Evolutionary conservation across 2,329 filamentous ascomycete species (phyloP).

Genomic region (Fusarium marasasianum): DNA sequence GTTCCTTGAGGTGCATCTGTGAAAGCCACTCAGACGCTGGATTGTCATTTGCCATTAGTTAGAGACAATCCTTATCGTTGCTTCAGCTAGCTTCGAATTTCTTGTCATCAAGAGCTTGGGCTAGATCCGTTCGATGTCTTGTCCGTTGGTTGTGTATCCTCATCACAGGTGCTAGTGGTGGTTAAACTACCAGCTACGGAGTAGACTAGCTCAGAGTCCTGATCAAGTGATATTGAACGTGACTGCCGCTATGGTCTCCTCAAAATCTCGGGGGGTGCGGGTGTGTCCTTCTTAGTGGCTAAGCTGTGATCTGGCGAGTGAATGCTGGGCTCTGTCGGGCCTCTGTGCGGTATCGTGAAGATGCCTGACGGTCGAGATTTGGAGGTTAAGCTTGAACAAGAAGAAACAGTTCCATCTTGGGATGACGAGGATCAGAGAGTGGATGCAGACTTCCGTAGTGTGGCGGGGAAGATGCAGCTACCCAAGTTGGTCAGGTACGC

Average conservation of each 20-base stretch:
- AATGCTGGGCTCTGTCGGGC: constrained; percentile 5
- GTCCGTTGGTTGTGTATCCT: constrained; percentile 25
- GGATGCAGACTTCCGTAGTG: constrained; percentile 24
- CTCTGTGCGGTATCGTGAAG: constrained; percentile 20
- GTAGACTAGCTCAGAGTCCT: constrained; percentile 25
- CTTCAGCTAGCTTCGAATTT: constrained; percentile 19
- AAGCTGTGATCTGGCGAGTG: background rate
- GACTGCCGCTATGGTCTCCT: constrained; percentile 6
- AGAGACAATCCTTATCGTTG: constrained; percentile 23
- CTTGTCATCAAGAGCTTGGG: background rate
- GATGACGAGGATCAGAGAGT: constrained; percentile 16
- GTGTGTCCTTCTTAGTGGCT: constrained; percentile 1
- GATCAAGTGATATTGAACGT: constrained; percentile 25
- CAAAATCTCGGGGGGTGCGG: constrained; percentile 8
- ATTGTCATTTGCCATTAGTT: constrained; percentile 4
- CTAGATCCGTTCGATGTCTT: constrained; percentile 28
- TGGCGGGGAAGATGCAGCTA: constrained; percentile 32
- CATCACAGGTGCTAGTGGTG: constrained; percentile 18
- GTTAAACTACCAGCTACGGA: constrained; percentile 23
- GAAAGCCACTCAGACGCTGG: constrained; percentile 14
- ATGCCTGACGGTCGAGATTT: constrained; percentile 25
- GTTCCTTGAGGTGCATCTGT: constrained; percentile 8
- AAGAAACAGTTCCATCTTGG: constrained; percentile 8
- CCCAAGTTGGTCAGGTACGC: constrained; percentile 7
- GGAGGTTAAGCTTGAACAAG: constrained; percentile 8